Conservation (phyloP, 139 green algal species). For the Micractinium sp. region DNA sequence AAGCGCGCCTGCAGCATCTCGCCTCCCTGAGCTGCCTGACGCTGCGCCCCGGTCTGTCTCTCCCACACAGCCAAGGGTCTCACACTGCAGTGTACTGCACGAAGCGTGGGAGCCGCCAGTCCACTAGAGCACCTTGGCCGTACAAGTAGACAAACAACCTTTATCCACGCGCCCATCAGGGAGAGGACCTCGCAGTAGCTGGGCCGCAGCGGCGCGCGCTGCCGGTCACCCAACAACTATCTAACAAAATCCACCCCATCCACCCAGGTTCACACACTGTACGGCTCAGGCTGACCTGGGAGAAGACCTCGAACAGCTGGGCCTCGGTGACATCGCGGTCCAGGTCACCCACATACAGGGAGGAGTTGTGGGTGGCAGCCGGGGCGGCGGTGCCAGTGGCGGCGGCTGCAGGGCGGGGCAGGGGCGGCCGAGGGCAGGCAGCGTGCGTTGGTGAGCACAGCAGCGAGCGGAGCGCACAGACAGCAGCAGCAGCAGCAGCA, state of each 20-base stretch:
- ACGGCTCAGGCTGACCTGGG: too few relatives aligned
- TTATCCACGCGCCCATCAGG: too few relatives aligned
- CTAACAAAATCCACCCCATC: too few relatives aligned
- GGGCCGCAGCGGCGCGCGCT: constrained; percentile 83
- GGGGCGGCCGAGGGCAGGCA: neutral
- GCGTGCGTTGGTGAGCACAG: neutral
- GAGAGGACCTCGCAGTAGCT: constrained; percentile 94
- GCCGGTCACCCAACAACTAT: constrained; percentile 94
- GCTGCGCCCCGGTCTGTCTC: too few relatives aligned
- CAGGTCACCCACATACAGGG: constrained; percentile 95
- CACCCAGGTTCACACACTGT: too few relatives aligned
- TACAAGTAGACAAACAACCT: constrained; percentile 10
- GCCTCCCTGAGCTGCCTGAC: neutral
- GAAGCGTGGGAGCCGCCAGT: too few relatives aligned
- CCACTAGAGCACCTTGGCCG: neutral
- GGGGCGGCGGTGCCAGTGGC: neutral
- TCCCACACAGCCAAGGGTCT: neutral
- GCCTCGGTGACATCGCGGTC: constrained; percentile 89
- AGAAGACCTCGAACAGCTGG: constrained; percentile 93
- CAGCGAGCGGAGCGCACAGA: neutral
- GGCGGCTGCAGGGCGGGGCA: neutral
- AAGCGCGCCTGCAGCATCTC: neutral
- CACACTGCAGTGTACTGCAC: too few relatives aligned
- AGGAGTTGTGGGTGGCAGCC: constrained; percentile 65
- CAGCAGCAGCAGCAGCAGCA: neutral